A percentile compares a stretch with the other conserved stretches of the same genome.
Evolutionary conservation across 1,284 basidiomycete genomes (phyloP).

Genomic region (Peniophora sp.): DNA sequence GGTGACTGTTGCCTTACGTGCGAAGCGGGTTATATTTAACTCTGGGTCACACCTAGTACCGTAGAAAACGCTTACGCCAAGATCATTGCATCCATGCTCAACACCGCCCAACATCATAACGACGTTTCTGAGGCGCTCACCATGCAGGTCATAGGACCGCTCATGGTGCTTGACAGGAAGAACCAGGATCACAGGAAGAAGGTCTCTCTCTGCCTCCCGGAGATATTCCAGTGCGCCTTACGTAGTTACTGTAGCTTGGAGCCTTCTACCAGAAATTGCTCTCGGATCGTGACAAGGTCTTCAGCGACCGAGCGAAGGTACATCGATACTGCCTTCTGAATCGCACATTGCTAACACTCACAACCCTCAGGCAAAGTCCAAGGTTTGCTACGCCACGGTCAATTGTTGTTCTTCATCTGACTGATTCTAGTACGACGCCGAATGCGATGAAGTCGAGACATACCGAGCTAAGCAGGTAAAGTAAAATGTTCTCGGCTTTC

Average conservation of each 20-base stretch:
- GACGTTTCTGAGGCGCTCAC: constrained; percentile 55
- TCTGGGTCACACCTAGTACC: constrained; percentile 41
- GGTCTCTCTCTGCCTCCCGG: constrained; percentile 22
- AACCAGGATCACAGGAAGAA: constrained; percentile 65
- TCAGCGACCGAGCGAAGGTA: constrained; percentile 65
- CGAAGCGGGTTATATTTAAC: too few relatives aligned
- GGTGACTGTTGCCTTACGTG: constrained; percentile 26
- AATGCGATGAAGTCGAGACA: constrained; percentile 62
- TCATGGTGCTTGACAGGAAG: constrained; percentile 50
- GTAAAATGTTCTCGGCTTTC: too few relatives aligned
- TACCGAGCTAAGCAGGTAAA: constrained; percentile 73
- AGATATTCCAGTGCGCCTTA: constrained; percentile 4
- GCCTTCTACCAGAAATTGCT: constrained; percentile 67
- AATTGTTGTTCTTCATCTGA: constrained; percentile 6
- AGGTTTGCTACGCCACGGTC: constrained; percentile 32
- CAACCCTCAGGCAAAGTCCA: constrained; percentile 55
- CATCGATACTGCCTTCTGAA: constrained; percentile 6
- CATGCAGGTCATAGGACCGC: constrained; percentile 54
- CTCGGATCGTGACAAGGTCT: constrained; percentile 59
- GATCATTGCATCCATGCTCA: constrained; percentile 52
- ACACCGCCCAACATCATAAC: constrained; percentile 61
- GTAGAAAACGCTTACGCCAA: constrained; percentile 59
- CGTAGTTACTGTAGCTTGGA: constrained; percentile 38
- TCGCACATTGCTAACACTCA: constrained; percentile 2
- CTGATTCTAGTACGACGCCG: constrained; percentile 59